A percentile compares a stretch with the other conserved stretches of the same genome.
phyloP scores from a whole-genome alignment of 345 rosid genomes.

The Acer yangbiense region DNA sequence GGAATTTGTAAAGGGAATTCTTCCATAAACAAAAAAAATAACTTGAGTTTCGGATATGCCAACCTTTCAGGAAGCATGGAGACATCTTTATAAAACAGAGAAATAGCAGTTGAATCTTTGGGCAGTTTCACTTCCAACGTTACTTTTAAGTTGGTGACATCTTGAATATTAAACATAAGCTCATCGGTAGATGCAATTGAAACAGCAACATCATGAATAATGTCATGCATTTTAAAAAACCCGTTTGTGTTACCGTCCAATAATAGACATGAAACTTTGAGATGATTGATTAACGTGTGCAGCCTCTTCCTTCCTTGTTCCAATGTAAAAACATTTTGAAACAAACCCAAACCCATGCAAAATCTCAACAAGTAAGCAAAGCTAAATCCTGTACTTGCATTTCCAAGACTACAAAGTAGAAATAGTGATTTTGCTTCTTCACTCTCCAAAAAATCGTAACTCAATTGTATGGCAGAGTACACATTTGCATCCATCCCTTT shows the following conservation, averaged over 20 bases:
- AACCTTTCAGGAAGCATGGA: constrained; percentile 16
- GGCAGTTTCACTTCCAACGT: not conserved
- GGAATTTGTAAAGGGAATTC: not conserved
- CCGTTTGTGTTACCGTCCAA: not conserved
- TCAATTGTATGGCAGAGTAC: not conserved
- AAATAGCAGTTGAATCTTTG: constrained; percentile 1
- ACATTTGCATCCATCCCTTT: not conserved
- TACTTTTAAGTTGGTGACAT: not conserved
- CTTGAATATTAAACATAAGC: not conserved
- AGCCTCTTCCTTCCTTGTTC: constrained; percentile 11
- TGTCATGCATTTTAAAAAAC: constrained; percentile 31
- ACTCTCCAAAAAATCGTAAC: not conserved
- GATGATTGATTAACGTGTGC: constrained; percentile 4
- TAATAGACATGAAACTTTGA: constrained; percentile 28
- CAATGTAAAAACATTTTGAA: not conserved
- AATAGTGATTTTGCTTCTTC: not conserved
- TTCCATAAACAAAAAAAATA: not conserved
- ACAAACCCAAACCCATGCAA: constrained; percentile 26
- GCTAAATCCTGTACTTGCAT: not conserved
- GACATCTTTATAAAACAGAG: constrained; percentile 1
- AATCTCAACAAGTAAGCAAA: not conserved
- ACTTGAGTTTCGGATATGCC: constrained; percentile 19
- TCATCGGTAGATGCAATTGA: constrained; percentile 20
- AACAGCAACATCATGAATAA: constrained; percentile 17
- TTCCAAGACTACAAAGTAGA: not conserved